A percentile compares a stretch with the other conserved stretches of the same genome.
Evolutionary conservation across 306 rosid genomes (phyloP).

Genomic region (Acmispon strigosus): DNA sequence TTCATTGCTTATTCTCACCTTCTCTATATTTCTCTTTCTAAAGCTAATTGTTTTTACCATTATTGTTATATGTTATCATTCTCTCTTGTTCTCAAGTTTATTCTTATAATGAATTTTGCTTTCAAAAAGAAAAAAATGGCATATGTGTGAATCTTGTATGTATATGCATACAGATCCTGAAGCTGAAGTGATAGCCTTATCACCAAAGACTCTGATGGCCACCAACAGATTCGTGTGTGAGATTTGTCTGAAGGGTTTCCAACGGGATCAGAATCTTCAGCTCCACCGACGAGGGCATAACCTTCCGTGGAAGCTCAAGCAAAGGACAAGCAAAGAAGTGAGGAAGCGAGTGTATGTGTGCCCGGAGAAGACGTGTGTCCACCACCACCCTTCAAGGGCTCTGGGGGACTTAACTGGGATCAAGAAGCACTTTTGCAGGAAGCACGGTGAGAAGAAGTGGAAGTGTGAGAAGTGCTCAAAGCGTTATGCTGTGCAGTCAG

Average conservation of each 20-base stretch:
- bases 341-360: slow-evolving; percentile 82
- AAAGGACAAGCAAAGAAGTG: slow-evolving; percentile 58
- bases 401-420: slow-evolving; percentile 85
- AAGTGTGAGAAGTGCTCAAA: slow-evolving; percentile 86
- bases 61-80: no score
- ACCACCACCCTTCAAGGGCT: slow-evolving; percentile 71
- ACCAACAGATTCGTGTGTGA: slow-evolving; percentile 80
- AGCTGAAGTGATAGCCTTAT: slow-evolving; percentile 80
- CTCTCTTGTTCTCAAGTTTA: no score
- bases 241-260: slow-evolving; percentile 76
- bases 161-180: slow-evolving; percentile 60
- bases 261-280: slow-evolving; percentile 88
- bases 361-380: slow-evolving; percentile 80
- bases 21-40: background rate
- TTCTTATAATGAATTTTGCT: no score
- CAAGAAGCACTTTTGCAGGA: slow-evolving; percentile 85
- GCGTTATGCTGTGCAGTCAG: slow-evolving; percentile 84
- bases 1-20: background rate
- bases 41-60: no score
- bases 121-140: no score
- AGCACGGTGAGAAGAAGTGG: slow-evolving; percentile 94
- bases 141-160: no score
- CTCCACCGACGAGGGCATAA: slow-evolving; percentile 82
- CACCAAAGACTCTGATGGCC: slow-evolving; percentile 84
- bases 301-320: slow-evolving; percentile 94